Conservation (phyloP, 139 green algal species). For the Coccomyxa sp. region DNA sequence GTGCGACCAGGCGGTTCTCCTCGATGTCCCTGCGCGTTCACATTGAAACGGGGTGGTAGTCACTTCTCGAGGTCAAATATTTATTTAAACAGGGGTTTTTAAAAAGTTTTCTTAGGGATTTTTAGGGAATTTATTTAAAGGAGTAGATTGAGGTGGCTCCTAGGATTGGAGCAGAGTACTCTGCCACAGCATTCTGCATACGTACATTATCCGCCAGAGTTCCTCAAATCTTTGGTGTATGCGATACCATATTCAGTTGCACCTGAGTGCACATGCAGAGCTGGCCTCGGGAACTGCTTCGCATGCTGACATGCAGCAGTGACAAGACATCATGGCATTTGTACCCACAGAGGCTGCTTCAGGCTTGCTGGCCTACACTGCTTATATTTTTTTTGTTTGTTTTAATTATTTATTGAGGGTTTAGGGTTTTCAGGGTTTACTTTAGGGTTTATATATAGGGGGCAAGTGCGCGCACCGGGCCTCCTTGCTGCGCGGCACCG, state of each 20-base stretch:
- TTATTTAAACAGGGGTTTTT: background rate
- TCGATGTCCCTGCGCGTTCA: conserved; percentile 31
- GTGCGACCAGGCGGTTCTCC: conserved; percentile 15
- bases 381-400: background rate
- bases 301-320: too few species aligned
- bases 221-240: too few species aligned
- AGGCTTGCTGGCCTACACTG: background rate
- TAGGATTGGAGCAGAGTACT: too few species aligned
- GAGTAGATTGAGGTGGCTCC: too few species aligned
- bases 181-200: too few species aligned
- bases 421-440: background rate
- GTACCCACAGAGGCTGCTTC: background rate
- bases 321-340: background rate
- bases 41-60: background rate
- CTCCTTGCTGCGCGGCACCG: conserved; percentile 24
- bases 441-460: too few species aligned
- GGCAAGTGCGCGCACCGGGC: background rate
- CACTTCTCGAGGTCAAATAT: background rate
- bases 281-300: too few species aligned
- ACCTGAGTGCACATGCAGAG: too few species aligned
- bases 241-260: too few species aligned
- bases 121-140: too few species aligned
- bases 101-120: too few species aligned
- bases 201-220: too few species aligned
- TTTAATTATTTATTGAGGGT: background rate